Evolutionary conservation across 1,284 basidiomycete genomes (phyloP), one percentile per base, ranked within the genome.

Genomic region (Naganishia cerealis): DNA sequence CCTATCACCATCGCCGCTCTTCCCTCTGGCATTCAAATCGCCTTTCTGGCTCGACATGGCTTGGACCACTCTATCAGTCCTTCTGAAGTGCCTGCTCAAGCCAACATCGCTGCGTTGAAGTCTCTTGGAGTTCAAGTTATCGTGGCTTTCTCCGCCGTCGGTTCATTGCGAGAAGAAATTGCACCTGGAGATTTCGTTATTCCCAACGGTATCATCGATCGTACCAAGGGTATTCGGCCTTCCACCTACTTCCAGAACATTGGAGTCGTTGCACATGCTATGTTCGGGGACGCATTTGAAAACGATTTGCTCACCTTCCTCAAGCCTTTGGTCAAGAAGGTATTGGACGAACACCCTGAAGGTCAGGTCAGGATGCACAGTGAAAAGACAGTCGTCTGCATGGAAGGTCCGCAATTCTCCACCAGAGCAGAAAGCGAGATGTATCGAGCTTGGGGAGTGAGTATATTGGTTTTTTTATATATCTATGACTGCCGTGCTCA

Each of bases 91-190:
- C 93, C 93, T 48, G 82, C 84, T 1, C 87, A 91, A 61, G 95
- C 94, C 72, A 98, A 99, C 84, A 94, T 98, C 77, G 90, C 94
- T 16, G 94, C 94, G 0, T 85, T 98, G 73, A 98, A 98, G 82
- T 88, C 87, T 62, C 84, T 99, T 71, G 95, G 95, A 62, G 91
- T 93, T 16, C 87, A 89, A 70, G 90, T 88, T 50, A 87, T 99
- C 75, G 84, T 98, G 70, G 93, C 94, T 1, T 99, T 99, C 84
- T 91, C 89, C 18, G 95, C 95, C 9, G 95, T 99, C 53, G 95
- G 95, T 43, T 94, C 91, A n/a, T 85, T 99, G 52, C 85, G 92
- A 55, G 95, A 99, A 80, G 93, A 97, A 75, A 92, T 98, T 76
- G 80, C 86, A n/a, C 92, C 92, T 0, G 91, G 93, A 52, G 88